Conservation (phyloP, 2,329 filamentous ascomycete genomes). For the Knoxdaviesia capensis region DNA sequence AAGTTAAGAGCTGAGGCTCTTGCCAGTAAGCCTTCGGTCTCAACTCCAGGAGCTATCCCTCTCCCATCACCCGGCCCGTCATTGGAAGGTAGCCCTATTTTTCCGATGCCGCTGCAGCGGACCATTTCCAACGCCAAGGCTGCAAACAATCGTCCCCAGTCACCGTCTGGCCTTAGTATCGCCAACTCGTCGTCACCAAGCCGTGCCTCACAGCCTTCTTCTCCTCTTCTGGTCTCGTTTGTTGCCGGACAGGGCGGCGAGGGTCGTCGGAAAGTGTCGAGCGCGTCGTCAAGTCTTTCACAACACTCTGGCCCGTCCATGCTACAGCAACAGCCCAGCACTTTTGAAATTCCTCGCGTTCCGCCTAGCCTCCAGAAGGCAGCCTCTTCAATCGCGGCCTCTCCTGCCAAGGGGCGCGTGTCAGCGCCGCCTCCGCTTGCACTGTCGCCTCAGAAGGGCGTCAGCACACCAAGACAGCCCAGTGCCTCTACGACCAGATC, state of each 20-base stretch:
- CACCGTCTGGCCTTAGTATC: constrained; percentile 63
- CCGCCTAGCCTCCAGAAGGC: constrained; percentile 40
- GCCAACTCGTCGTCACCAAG: constrained; percentile 64
- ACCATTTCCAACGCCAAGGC: constrained; percentile 69
- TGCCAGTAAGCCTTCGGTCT: constrained; percentile 35
- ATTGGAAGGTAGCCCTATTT: constrained; percentile 67
- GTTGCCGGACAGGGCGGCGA: constrained; percentile 68
- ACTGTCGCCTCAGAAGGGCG: constrained; percentile 42
- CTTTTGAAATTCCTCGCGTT: constrained; percentile 51
- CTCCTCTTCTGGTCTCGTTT: constrained; percentile 85
- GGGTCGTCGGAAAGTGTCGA: constrained; percentile 71
- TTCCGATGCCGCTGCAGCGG: constrained; percentile 62
- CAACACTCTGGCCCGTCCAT: constrained; percentile 52
- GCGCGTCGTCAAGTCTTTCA: constrained; percentile 66
- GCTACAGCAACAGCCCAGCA: constrained; percentile 25
- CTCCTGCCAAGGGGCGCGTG: constrained; percentile 35
- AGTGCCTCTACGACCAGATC: constrained; percentile 48
- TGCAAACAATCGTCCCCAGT: constrained; percentile 51
- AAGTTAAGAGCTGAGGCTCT: constrained; percentile 84
- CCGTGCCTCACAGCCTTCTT: constrained; percentile 48
- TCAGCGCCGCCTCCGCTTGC: constrained; percentile 29
- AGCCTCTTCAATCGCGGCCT: constrained; percentile 29
- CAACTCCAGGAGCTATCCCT: constrained; percentile 9
- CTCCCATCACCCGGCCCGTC: constrained; percentile 39
- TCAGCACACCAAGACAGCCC: constrained; percentile 37